Conservation (phyloP, 768 basidiomycete genomes). For the Cyclocybe aegerita region DNA sequence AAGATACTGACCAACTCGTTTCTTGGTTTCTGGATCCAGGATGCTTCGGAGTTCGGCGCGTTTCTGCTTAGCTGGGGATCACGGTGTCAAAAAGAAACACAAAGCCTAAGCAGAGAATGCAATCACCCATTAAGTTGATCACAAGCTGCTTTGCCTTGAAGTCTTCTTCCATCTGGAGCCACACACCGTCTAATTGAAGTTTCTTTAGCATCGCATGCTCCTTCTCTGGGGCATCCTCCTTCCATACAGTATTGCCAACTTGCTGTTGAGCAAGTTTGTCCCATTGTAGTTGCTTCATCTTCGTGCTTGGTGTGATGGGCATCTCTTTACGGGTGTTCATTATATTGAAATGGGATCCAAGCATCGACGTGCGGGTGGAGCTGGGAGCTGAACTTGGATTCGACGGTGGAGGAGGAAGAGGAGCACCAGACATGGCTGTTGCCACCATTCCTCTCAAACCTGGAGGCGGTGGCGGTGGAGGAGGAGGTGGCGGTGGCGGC, state of each 20-base stretch:
- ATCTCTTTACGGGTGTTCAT: slow-evolving; percentile 80
- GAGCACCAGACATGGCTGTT: slow-evolving; percentile 24
- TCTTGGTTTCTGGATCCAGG: slow-evolving; percentile 87
- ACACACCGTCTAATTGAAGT: slow-evolving; percentile 82
- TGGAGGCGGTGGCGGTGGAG: slow-evolving; percentile 36
- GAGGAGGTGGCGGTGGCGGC: slow-evolving; percentile 32
- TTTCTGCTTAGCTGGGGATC: slow-evolving; percentile 69
- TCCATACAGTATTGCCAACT: slow-evolving; percentile 85
- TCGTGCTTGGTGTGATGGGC: slow-evolving; percentile 77
- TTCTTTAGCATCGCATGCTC: slow-evolving; percentile 82
- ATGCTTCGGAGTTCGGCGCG: slow-evolving; percentile 91
- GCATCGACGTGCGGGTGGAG: slow-evolving; percentile 60
- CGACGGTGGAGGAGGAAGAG: slow-evolving; percentile 40
- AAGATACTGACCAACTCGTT: slow-evolving; percentile 77
- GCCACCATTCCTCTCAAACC: slow-evolving; percentile 20
- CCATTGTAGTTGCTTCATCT: slow-evolving; percentile 99
- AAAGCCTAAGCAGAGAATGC: slow-evolving; percentile 2
- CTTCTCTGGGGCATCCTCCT: slow-evolving; percentile 60
- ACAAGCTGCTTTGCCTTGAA: slow-evolving; percentile 97
- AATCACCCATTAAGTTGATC: slow-evolving; percentile 80
- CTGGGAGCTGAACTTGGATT: slow-evolving; percentile 34
- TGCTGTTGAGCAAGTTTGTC: slow-evolving; percentile 94
- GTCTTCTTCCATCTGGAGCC: slow-evolving; percentile 96
- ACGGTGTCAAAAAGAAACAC: background rate
- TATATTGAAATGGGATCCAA: slow-evolving; percentile 57